Base-by-base conservation (phyloP, 768 basidiomycete genomes). In the Tylopilus sp. region DNA sequence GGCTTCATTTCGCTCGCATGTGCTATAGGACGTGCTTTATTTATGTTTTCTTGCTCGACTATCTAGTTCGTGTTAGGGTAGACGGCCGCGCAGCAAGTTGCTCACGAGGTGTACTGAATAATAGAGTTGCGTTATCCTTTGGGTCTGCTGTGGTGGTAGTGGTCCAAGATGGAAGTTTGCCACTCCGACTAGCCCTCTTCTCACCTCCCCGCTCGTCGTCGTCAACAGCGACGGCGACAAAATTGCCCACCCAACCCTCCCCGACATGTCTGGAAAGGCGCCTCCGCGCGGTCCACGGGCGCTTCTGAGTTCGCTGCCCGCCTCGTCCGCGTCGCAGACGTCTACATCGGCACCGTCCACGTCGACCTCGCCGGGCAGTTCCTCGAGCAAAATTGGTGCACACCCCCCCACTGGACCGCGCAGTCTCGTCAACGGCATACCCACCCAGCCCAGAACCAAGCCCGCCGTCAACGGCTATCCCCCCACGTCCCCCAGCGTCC, bases 201-300 rank as follows among this genome's bases (percentile, higher is more conserved):
- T 31, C 33, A n/a, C 34, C 33, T 21, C 17, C 34, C 48, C 59
- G 17, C 56, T 57, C 64, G 61, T 67, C 65, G 60, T 58, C 65
- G 58, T 62, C 56, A 52, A 48, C 60, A 45, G 45, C 65, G 65
- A 45, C 65, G 63, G 52, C 63, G 48, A 53, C 55, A 0, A 12
- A 41, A 19, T 19, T 56, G 16, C 31, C 30, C 26, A 11, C 17
- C 22, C 8, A 29, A 28, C n/a, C 6, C 4, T 47, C 26, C 38
- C 21, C 11, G 38, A 37, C 34, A 58, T 89, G 87, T 87, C 87
- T 71, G 86, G 87, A 65, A 88, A 85, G 74, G 83, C 81, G 47
- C 87, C 87, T 61, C 87, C 87, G 59, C 79, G 76, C 59, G 87
- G 87, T 51, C 87, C 87, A 42, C 74, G 87, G 55, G 87, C 87